These are phyloP conservation scores for Dipteronia dyeriana DNA, from an alignment of 345 rosid species.

Conservation along the genomic window DNA sequence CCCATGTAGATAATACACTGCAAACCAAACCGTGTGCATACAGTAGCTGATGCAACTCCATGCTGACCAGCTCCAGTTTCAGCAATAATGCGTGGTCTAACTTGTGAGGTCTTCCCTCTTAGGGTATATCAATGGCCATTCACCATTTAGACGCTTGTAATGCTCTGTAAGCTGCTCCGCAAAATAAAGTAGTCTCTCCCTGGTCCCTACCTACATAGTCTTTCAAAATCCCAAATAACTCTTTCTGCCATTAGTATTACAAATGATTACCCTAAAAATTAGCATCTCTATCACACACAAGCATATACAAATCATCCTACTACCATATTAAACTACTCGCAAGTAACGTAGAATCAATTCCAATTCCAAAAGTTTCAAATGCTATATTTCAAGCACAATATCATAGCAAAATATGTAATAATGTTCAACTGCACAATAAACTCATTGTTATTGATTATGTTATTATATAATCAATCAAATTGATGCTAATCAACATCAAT, in stretches of 20 bases:
- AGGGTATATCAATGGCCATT: constrained; percentile 78
- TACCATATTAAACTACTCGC: not conserved
- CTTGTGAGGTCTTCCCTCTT: constrained; percentile 98
- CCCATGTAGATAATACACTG: constrained; percentile 89
- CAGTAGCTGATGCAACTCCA: constrained; percentile 96
- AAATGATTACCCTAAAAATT: not conserved
- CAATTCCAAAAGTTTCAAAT: not conserved
- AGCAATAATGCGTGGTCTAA: constrained; percentile 80
- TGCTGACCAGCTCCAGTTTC: constrained; percentile 99
- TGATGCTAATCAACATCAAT: not conserved
- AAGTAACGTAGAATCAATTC: not conserved
- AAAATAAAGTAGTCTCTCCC: constrained; percentile 85
- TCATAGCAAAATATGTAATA: not conserved
- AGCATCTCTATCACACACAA: not conserved
- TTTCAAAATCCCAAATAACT: constrained; percentile 70
- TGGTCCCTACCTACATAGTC: constrained; percentile 98
- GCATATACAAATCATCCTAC: not conserved
- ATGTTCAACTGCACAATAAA: not conserved
- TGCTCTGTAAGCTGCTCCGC: constrained; percentile 88
- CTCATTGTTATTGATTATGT: not conserved
- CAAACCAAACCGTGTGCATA: constrained; percentile 84
- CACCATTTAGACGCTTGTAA: constrained; percentile 68
- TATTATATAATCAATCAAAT: not conserved
- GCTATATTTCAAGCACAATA: not conserved
- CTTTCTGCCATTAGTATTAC: constrained; percentile 46